Evolutionary conservation across 2,329 filamentous ascomycete species (phyloP).

Genomic region (Stachybotrys echinatus): DNA sequence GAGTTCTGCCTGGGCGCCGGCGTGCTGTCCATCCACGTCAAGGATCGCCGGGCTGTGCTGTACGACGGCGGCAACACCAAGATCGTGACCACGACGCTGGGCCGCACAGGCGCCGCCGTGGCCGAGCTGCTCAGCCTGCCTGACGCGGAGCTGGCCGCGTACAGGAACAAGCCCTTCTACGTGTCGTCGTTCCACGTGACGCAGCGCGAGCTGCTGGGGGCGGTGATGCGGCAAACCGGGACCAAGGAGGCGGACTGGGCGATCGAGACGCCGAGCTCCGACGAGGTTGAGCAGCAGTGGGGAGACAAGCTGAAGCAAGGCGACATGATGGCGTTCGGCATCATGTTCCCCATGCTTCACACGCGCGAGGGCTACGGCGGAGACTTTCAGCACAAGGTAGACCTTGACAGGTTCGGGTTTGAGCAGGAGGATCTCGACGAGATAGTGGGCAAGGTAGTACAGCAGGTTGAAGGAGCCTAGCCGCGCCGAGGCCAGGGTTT

Average conservation of each 20-base stretch:
- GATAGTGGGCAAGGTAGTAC: slow-evolving; percentile 12
- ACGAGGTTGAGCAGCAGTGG: slow-evolving; percentile 7
- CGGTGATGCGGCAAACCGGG: slow-evolving; percentile 51
- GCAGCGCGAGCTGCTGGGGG: slow-evolving; percentile 61
- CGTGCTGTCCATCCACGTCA: slow-evolving; percentile 24
- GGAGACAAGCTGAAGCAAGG: slow-evolving; percentile 10
- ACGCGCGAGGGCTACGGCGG: slow-evolving; percentile 24
- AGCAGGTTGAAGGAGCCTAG: background rate
- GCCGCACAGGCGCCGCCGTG: slow-evolving; percentile 26
- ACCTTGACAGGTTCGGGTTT: slow-evolving; percentile 18
- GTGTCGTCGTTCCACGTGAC: slow-evolving; percentile 51
- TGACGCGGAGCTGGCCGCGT: slow-evolving; percentile 17
- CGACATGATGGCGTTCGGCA: slow-evolving; percentile 12
- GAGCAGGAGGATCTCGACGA: slow-evolving; percentile 20
- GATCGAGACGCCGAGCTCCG: slow-evolving; percentile 6
- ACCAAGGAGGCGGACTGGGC: slow-evolving; percentile 47
- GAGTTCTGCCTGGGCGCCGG: slow-evolving; percentile 22
- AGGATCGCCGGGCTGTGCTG: slow-evolving; percentile 20
- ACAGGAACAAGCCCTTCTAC: slow-evolving; percentile 32
- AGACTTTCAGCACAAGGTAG: slow-evolving; percentile 23
- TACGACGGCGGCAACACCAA: slow-evolving; percentile 21
- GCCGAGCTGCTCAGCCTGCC: slow-evolving; percentile 27
- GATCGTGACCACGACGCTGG: slow-evolving; percentile 21
- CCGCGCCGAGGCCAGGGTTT: background rate
- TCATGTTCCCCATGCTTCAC: slow-evolving; percentile 19